Conservation (phyloP, 2,329 filamentous ascomycete genomes). For the Phaeosphaeria sp. region DNA sequence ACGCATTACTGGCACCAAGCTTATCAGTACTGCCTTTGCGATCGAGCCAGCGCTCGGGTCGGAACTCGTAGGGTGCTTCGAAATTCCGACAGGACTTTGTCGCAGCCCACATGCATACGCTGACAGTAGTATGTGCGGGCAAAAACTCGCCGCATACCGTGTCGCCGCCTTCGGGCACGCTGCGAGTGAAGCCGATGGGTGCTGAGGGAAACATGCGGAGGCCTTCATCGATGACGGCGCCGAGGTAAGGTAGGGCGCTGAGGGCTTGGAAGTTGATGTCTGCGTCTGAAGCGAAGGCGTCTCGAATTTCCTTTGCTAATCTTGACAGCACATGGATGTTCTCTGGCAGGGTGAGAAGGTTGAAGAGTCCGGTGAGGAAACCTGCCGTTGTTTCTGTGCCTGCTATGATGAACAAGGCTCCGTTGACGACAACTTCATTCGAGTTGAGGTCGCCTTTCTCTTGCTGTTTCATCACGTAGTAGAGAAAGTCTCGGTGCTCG, state of each 20-base stretch:
- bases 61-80: slow-evolving; percentile 21
- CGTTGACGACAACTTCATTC: slow-evolving; percentile 25
- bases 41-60: slow-evolving; percentile 32
- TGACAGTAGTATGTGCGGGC: slow-evolving; percentile 17
- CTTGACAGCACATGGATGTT: too few relatives aligned
- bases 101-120: too few relatives aligned
- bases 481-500: slow-evolving; percentile 24
- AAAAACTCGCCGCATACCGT: slow-evolving; percentile 21
- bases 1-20: slow-evolving; percentile 19
- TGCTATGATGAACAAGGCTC: slow-evolving; percentile 27
- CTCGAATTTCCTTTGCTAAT: too few relatives aligned
- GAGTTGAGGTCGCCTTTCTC: slow-evolving; percentile 23
- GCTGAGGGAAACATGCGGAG: slow-evolving; percentile 38
- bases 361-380: slow-evolving; percentile 19
- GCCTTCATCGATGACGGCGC: slow-evolving; percentile 32
- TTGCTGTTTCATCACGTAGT: slow-evolving; percentile 25
- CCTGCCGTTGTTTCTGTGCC: slow-evolving; percentile 27
- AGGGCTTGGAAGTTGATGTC: slow-evolving; percentile 36
- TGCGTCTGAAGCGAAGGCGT: not conserved
- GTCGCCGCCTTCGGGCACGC: slow-evolving; percentile 23
- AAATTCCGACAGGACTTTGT: slow-evolving; percentile 11
- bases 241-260: slow-evolving; percentile 24
- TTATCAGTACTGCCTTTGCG: slow-evolving; percentile 16
- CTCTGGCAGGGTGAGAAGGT: slow-evolving; percentile 15
- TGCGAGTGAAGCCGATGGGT: slow-evolving; percentile 20